These are phyloP conservation scores for Trametes pubescens DNA, from an alignment of 1,284 basidiomycete genomes.

Conservation along the genomic window DNA sequence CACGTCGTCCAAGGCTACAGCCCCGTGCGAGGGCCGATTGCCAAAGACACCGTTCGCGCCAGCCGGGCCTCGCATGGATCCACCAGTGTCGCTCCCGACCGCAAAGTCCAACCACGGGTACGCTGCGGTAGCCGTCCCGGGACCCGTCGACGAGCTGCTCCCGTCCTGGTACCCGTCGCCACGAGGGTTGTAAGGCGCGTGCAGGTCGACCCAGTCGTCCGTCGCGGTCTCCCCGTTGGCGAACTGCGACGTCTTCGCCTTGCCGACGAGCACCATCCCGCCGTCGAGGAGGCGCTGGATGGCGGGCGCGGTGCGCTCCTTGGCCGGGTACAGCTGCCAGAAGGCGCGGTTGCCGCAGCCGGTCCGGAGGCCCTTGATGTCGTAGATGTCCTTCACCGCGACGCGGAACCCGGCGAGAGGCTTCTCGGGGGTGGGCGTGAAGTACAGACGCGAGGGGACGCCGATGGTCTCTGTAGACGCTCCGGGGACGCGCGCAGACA, in stretches of 20 bases:
- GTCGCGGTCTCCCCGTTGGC: slow-evolving; percentile 63
- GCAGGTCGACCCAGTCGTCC: slow-evolving; percentile 59
- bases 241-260: slow-evolving; percentile 63
- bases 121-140: slow-evolving; percentile 48
- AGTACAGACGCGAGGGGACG: slow-evolving; percentile 44
- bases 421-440: slow-evolving; percentile 39
- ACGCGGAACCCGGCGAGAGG: slow-evolving; percentile 44
- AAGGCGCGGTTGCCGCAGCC: slow-evolving; percentile 46
- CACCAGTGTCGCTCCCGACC: slow-evolving; percentile 53
- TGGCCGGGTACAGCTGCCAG: slow-evolving; percentile 42
- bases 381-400: slow-evolving; percentile 46
- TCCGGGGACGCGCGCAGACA: slow-evolving; percentile 39
- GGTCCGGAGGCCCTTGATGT: slow-evolving; percentile 41
- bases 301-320: slow-evolving; percentile 50
- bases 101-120: slow-evolving; percentile 51
- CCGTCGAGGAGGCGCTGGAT: slow-evolving; percentile 55
- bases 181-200: slow-evolving; percentile 61
- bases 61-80: slow-evolving; percentile 51
- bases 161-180: slow-evolving; percentile 60
- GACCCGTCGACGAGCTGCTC: slow-evolving; percentile 50
- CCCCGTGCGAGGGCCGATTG: slow-evolving; percentile 47
- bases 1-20: slow-evolving; percentile 47
- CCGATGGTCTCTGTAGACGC: slow-evolving; percentile 42
- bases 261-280: slow-evolving; percentile 59
- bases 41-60: slow-evolving; percentile 51